Percentiles rank a stretch among this genome's conserved stretches.
These are phyloP conservation scores for Pinus taeda DNA, from an alignment of 75 land plant species.

Conservation along the genomic window DNA sequence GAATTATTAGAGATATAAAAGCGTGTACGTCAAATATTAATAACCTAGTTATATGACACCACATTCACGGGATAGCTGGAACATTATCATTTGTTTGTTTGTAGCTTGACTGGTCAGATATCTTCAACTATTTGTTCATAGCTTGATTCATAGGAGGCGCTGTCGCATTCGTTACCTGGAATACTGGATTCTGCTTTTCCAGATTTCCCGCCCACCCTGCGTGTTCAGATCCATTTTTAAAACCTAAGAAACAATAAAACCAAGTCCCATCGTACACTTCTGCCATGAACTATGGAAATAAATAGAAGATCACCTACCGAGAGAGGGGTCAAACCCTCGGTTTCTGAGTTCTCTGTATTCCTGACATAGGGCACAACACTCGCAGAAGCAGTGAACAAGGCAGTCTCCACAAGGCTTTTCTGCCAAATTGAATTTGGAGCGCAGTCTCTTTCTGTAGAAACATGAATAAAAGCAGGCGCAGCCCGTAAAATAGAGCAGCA, in stretches of 20 bases:
- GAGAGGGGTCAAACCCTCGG: slow-evolving; percentile 35
- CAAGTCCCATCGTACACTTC: background rate
- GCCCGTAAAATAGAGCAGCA: background rate
- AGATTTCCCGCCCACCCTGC: slow-evolving; percentile 2
- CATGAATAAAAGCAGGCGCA: slow-evolving; percentile 17
- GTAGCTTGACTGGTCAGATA: no score
- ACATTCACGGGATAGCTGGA: no score
- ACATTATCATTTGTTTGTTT: no score
- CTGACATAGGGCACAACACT: slow-evolving; percentile 51
- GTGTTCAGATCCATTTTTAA: no score
- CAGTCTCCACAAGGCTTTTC: slow-evolving; percentile 34
- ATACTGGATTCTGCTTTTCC: background rate
- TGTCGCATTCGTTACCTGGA: background rate
- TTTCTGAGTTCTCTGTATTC: slow-evolving; percentile 49
- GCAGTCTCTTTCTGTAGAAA: slow-evolving; percentile 32
- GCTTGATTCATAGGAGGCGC: background rate
- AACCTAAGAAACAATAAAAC: background rate
- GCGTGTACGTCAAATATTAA: no score
- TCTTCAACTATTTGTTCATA: background rate
- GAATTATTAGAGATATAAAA: no score
- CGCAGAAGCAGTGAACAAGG: slow-evolving; percentile 32
- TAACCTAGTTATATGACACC: no score
- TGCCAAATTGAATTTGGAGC: slow-evolving; percentile 23
- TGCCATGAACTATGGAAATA: background rate
- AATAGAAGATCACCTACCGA: slow-evolving; percentile 18